phyloP scores from a whole-genome alignment of 2,329 filamentous ascomycete genomes.

The Berkeleyomyces rouxiae region DNA sequence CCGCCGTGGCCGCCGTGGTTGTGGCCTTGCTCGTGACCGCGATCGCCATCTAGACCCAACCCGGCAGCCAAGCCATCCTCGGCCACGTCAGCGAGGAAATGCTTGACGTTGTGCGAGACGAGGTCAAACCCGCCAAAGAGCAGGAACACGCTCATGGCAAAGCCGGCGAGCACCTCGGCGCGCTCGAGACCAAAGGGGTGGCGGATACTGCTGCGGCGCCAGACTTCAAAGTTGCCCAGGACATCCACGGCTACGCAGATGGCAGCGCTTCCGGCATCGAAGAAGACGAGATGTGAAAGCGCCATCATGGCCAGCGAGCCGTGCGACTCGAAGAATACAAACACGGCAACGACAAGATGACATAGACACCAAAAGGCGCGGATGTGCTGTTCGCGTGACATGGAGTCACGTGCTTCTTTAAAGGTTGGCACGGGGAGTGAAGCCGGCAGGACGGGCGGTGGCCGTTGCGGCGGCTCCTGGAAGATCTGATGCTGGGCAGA shows the following conservation, averaged over 20 bases:
- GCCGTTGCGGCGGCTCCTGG: slow-evolving; percentile 71
- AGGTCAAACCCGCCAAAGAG: slow-evolving; percentile 97
- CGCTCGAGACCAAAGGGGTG: slow-evolving; percentile 89
- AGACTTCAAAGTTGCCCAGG: slow-evolving; percentile 91
- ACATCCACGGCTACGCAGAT: slow-evolving; percentile 88
- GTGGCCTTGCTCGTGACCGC: not conserved
- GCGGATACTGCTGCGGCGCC: slow-evolving; percentile 79
- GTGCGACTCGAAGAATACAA: slow-evolving; percentile 71
- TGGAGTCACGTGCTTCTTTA: slow-evolving; percentile 73
- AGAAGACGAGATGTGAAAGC: slow-evolving; percentile 82
- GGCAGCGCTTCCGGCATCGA: slow-evolving; percentile 82
- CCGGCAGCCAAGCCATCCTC: slow-evolving; percentile 19
- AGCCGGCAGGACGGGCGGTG: slow-evolving; percentile 75
- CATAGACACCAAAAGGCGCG: slow-evolving; percentile 80
- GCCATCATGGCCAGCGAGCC: slow-evolving; percentile 84
- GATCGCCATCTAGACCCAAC: not conserved
- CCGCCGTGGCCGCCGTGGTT: slow-evolving; percentile 44
- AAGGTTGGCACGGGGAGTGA: slow-evolving; percentile 83
- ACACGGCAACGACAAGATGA: slow-evolving; percentile 67
- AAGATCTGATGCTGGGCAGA: slow-evolving; percentile 84
- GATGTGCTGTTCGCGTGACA: slow-evolving; percentile 72
- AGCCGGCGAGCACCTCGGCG: slow-evolving; percentile 83
- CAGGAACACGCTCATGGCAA: slow-evolving; percentile 88
- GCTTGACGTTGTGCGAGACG: slow-evolving; percentile 82
- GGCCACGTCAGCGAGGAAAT: slow-evolving; percentile 33